Base-by-base conservation (phyloP, 2,329 filamentous ascomycete species). In the Microascus cirrosus region DNA sequence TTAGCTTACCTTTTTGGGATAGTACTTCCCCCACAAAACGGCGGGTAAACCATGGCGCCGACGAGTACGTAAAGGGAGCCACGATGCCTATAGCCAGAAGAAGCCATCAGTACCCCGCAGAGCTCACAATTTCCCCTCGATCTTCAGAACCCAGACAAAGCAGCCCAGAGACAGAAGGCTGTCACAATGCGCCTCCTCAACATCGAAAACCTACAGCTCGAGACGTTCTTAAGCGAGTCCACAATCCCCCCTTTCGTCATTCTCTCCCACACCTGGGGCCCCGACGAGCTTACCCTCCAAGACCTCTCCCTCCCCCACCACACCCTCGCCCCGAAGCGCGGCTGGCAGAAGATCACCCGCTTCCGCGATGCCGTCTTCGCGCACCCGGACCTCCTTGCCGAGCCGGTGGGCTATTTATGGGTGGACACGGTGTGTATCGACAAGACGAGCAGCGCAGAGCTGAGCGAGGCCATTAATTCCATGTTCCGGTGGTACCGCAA, bases 361-460 rank as follows among this genome's bases (percentile, higher is more conserved):
- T 59, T 59, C 42, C 53, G 57, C 28, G 53, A 58, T 35, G 56
- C 51, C 51, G 25, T 58, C 51, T 2, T 50, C 34, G 18, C 8
- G 20, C 20, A 54, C 34, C 8, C 11, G n/a, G 12, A 54, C 13
- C 56, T 58, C 13, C 51, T 58, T 11, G 15, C 10, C 28, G 32
- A 64, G 1, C 61, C 59, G 2, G 54, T 65, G 36, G 52, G 62
- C 0, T 67, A 67, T 20, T 39, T 70, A 7, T 70, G 68, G 68
- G 62, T 68, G 22, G 68, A 70, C 20, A 69, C 67, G 0, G 67
- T 66, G 53, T 70, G 67, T 52, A 70, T 70, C 20, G 67, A 70
- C 53, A 70, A 68, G 56, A 62, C 61, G 8, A 68, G 65, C 54
- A 68, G 65, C 15, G 65, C 68, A 1, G 68, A 70, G 54, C 66